Conservation (phyloP, 768 basidiomycete genomes). For the Boletus bicolor region DNA sequence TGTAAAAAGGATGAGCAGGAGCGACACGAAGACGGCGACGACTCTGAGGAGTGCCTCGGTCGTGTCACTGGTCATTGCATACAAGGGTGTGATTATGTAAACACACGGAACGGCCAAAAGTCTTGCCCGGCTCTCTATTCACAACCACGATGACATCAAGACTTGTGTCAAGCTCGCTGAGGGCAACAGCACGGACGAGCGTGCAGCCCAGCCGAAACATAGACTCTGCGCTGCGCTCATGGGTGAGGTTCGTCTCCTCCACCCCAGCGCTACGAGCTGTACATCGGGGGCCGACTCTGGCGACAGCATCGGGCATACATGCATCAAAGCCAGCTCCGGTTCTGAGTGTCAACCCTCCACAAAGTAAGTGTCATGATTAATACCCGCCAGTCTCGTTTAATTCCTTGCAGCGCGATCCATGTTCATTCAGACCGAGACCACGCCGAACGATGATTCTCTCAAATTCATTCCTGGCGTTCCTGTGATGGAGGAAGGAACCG, state of each 20-base stretch:
- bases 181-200: not conserved
- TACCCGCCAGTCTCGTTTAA: not conserved
- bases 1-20: slow-evolving; percentile 14
- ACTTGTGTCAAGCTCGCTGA: slow-evolving; percentile 16
- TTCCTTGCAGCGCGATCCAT: slow-evolving; percentile 65
- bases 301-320: slow-evolving; percentile 31
- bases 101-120: not conserved
- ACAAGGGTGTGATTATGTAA: slow-evolving; percentile 21
- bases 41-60: slow-evolving; percentile 1
- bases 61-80: slow-evolving; percentile 4
- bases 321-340: slow-evolving; percentile 6
- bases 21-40: slow-evolving; percentile 6
- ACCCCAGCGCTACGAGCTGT: slow-evolving; percentile 20
- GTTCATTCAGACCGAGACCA: slow-evolving; percentile 98
- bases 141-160: slow-evolving; percentile 21
- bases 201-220: slow-evolving; percentile 4
- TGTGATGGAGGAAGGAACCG: slow-evolving; percentile 86
- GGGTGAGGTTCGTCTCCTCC: slow-evolving; percentile 25
- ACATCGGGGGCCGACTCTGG: slow-evolving; percentile 33
- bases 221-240: slow-evolving; percentile 16
- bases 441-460: slow-evolving; percentile 95
- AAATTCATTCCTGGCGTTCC: slow-evolving; percentile 94
- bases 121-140: not conserved
- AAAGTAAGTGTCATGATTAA: slow-evolving; percentile 31
- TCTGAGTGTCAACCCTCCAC: slow-evolving; percentile 18